These are phyloP conservation scores for Cladosporium velox DNA, from an alignment of 2,329 filamentous ascomycete genomes.

Conservation along the genomic window DNA sequence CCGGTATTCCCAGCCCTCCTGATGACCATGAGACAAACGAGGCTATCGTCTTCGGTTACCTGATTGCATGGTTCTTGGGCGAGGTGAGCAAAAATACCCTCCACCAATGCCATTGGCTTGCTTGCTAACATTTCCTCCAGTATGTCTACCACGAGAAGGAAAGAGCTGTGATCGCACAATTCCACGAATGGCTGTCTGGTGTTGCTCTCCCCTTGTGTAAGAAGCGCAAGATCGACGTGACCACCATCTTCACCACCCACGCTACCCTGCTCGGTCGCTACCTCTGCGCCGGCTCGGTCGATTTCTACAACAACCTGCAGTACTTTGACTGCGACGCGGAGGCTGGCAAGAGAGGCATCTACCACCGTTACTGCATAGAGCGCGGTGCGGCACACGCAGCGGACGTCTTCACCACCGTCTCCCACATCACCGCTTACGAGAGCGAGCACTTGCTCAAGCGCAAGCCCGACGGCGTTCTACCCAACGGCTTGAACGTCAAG, in stretches of 20 bases:
- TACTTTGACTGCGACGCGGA: conserved; percentile 95
- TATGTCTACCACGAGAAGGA: conserved; percentile 92
- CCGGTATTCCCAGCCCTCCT: conserved; percentile 90
- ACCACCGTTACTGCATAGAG: conserved; percentile 98
- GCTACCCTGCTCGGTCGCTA: conserved; percentile 94
- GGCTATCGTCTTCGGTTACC: conserved; percentile 93
- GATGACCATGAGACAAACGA: conserved; percentile 95
- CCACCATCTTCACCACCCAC: conserved; percentile 98
- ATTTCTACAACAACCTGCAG: conserved; percentile 99
- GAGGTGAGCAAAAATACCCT: conserved; percentile 64
- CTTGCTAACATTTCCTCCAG: conserved; percentile 49
- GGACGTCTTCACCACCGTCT: conserved; percentile 98
- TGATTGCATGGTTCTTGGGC: conserved; percentile 97
- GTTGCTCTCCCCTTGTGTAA: conserved; percentile 89
- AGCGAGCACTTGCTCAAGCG: conserved; percentile 96
- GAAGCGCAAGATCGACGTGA: conserved; percentile 92
- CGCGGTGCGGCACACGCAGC: conserved; percentile 86
- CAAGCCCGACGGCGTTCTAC: conserved; percentile 93
- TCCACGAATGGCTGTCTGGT: conserved; percentile 97
- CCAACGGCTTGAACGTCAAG: conserved; percentile 96
- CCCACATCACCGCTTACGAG: conserved; percentile 97
- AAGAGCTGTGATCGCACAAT: conserved; percentile 92
- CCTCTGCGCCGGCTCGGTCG: conserved; percentile 93
- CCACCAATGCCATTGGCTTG: not conserved
- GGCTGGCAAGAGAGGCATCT: conserved; percentile 96